Conservation (phyloP, 805 yeast genomes). For the Priceomyces melissophilus region DNA sequence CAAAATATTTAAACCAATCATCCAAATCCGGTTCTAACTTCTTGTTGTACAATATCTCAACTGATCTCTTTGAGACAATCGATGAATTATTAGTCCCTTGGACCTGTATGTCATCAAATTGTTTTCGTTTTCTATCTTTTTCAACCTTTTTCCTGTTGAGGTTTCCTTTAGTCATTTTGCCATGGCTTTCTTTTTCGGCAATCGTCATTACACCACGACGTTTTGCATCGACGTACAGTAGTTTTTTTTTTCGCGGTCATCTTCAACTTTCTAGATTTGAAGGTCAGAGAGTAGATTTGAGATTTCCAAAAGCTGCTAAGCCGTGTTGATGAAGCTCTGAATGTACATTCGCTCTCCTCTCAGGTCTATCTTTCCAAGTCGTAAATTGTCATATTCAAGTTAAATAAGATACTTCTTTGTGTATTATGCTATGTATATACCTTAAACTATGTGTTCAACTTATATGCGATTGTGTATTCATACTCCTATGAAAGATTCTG, state of each 20-base stretch:
- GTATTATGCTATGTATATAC: neutral
- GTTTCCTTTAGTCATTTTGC: too few species aligned
- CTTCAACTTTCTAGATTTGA: too few species aligned
- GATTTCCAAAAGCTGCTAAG: too few species aligned
- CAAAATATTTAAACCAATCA: slow-evolving; percentile 65
- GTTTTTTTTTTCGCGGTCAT: too few species aligned
- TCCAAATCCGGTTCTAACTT: slow-evolving; percentile 29
- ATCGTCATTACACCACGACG: too few species aligned
- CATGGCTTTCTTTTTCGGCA: too few species aligned
- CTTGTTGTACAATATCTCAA: slow-evolving; percentile 55
- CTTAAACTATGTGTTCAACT: slow-evolving; percentile 2
- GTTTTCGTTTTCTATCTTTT: slow-evolving; percentile 45
- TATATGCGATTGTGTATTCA: too few species aligned
- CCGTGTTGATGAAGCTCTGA: too few species aligned
- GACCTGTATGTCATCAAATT: slow-evolving; percentile 61
- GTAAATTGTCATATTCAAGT: neutral
- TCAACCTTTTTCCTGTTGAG: slow-evolving; percentile 28
- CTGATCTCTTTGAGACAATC: slow-evolving; percentile 78
- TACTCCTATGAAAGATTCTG: slow-evolving; percentile 21
- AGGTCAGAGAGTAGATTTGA: too few species aligned
- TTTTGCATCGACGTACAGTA: too few species aligned
- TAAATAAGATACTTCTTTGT: neutral
- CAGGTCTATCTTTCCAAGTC: too few species aligned
- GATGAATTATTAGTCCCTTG: slow-evolving; percentile 85
- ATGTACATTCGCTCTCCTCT: too few species aligned